Evolutionary conservation across 805 yeast genomes (phyloP).

Genomic region (Wickerhamiella cacticola): DNA sequence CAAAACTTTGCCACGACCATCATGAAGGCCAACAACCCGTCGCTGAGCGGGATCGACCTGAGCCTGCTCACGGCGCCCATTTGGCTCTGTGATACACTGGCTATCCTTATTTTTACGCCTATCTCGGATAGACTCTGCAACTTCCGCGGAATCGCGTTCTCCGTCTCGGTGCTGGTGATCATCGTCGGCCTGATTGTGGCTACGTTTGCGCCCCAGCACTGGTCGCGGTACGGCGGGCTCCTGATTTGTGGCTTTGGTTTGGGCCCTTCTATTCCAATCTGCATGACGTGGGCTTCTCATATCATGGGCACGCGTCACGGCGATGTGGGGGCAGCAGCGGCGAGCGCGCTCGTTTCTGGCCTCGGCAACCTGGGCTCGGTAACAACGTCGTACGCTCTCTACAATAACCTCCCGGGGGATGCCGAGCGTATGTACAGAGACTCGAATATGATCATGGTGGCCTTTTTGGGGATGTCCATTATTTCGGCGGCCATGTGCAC

Average conservation of each 20-base stretch:
- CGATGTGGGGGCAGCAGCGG: conserved; percentile 73
- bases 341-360: conserved; percentile 74
- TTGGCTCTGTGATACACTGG: conserved; percentile 74
- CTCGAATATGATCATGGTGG: conserved; percentile 74
- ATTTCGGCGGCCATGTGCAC: too few relatives aligned
- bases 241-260: conserved; percentile 75
- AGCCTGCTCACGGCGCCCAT: conserved; percentile 77
- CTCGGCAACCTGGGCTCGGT: conserved; percentile 81
- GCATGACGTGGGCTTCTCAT: conserved; percentile 74
- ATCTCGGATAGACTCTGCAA: conserved; percentile 58
- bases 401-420: conserved; percentile 80
- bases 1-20: conserved; percentile 78
- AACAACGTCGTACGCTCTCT: conserved; percentile 72
- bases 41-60: conserved; percentile 50
- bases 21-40: conserved; percentile 51
- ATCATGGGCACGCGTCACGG: conserved; percentile 61
- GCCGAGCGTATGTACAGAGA: conserved; percentile 45
- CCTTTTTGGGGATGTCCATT: conserved; percentile 62
- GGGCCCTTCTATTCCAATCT: conserved; percentile 83
- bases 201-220: conserved; percentile 58
- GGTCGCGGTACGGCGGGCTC: conserved; percentile 73
- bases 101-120: conserved; percentile 64
- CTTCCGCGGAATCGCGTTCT: conserved; percentile 52
- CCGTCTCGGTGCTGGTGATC: conserved; percentile 50
- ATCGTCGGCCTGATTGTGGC: conserved; percentile 64